Conservation (phyloP, 2,329 filamentous ascomycete species). For the Pseudovirgaria hyperparasitica region DNA sequence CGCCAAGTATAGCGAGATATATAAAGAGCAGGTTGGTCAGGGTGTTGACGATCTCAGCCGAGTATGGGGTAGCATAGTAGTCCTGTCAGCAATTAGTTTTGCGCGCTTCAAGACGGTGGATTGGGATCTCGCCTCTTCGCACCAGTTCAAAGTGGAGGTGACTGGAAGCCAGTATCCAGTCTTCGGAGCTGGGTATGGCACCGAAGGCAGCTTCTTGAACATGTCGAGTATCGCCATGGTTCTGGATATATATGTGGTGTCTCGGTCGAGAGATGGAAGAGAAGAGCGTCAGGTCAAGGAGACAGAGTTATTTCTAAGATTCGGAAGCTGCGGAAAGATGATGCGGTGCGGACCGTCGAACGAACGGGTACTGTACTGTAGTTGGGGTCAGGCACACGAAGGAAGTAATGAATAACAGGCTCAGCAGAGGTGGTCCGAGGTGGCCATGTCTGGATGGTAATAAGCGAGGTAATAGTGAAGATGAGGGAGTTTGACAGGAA, state of each 20-base stretch:
- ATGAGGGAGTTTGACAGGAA: too few relatives aligned
- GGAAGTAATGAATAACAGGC: too few relatives aligned
- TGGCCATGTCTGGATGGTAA: too few relatives aligned
- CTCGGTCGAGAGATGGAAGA: too few relatives aligned
- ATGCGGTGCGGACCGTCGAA: too few relatives aligned
- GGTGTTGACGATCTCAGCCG: slow-evolving; percentile 67
- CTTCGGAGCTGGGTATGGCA: slow-evolving; percentile 37
- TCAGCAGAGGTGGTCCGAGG: too few relatives aligned
- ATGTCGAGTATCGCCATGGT: slow-evolving; percentile 15
- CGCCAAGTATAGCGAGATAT: slow-evolving; percentile 62
- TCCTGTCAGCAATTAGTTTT: slow-evolving; percentile 36
- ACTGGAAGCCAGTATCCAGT: slow-evolving; percentile 56
- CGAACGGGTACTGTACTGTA: too few relatives aligned
- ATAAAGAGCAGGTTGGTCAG: slow-evolving; percentile 75
- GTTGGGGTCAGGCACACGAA: too few relatives aligned
- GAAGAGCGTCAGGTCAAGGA: slow-evolving; percentile 2
- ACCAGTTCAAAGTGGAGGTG: slow-evolving; percentile 66
- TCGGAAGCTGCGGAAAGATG: background rate
- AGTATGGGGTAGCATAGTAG: slow-evolving; percentile 62
- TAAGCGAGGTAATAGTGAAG: too few relatives aligned
- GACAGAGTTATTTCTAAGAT: background rate
- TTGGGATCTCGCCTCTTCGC: slow-evolving; percentile 48
- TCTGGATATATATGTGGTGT: too few relatives aligned
- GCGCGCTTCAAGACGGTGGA: slow-evolving; percentile 1
- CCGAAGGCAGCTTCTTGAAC: slow-evolving; percentile 27